Percentiles rank a stretch among this genome's conserved stretches.
phyloP scores from a whole-genome alignment of 2,329 filamentous ascomycete genomes.

The Cercospora berteroae region DNA sequence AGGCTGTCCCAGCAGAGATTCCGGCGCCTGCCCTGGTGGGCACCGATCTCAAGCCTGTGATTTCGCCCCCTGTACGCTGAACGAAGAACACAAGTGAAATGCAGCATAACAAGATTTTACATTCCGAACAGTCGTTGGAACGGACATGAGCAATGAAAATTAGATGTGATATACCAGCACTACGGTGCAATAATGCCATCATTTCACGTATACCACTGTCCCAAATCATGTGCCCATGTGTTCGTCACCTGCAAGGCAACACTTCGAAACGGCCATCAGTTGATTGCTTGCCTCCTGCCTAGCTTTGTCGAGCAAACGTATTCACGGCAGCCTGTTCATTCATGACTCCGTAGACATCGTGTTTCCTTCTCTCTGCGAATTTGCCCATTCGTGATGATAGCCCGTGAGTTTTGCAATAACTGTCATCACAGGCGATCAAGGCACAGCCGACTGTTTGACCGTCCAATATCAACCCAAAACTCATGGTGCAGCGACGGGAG shows the following conservation, averaged over 20 bases:
- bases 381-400: not conserved
- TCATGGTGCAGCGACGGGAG: not conserved
- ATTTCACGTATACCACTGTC: not conserved
- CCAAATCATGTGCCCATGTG: not conserved
- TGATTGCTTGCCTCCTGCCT: not conserved
- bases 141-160: not conserved
- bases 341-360: not conserved
- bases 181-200: not conserved
- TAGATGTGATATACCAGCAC: not conserved
- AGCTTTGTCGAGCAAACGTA: not conserved
- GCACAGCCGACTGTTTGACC: fast-evolving
- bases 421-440: not conserved
- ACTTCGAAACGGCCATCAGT: not conserved
- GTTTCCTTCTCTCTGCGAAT: not conserved
- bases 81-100: not conserved
- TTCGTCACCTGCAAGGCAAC: not conserved
- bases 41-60: not conserved
- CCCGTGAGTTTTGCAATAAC: not conserved
- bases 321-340: not conserved
- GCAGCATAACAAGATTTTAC: not conserved
- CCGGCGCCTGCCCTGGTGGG: slow-evolving; percentile 12
- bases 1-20: slow-evolving; percentile 9
- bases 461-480: not conserved
- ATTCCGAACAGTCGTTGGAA: not conserved
- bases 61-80: not conserved